Base-by-base conservation (phyloP, 768 basidiomycete genomes). In the Mycena crocata region DNA sequence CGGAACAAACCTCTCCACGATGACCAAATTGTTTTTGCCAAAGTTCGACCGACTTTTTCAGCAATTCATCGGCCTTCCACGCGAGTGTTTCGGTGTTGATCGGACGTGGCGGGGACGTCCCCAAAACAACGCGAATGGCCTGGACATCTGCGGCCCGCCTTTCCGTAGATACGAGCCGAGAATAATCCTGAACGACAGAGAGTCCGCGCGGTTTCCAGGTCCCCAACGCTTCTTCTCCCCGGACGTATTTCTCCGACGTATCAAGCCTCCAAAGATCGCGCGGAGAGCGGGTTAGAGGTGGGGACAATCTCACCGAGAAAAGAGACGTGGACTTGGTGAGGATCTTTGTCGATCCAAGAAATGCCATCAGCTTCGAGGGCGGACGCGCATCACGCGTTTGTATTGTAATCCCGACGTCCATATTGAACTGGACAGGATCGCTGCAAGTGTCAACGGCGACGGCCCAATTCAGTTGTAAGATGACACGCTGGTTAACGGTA, bases 241-340 rank as follows among this genome's bases (percentile, higher is more conserved):
- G 87, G 0, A 99, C 96, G 78, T 96, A 98, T 76, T 95, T 96
- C 79, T 94, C 93, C 31, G 93, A 90, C 1, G 97, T 98, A 80
- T 99, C 95, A 56, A 99, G 83, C 42, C 96, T 84, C 98, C 97
- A 98, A 17, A 99, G 83, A 68, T 98, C 96, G 75, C 89, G 89
- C 2, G 94, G 87, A 1, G 93, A 95, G 46, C 94, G 89, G 23
- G 94, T 95, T 66, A 94, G 80, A 19, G 94, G 92, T 15, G 97
- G 96, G 3, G 89, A 89, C 34, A 99, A 84, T 48, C 87, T 85
- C 52, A 99, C 85, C 34, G 84, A 87, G 83, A 96, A 99, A 48
- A 98, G 86, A n/a, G 89, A 88, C 73, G 92, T 93, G 40, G 90
- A 88, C 79, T 93, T 92, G 34, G 89, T 83, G 23, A 95, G 82